These are phyloP conservation scores for Pythium scleroteichum DNA, from an alignment of 352 stramenopile species.

Conservation along the genomic window DNA sequence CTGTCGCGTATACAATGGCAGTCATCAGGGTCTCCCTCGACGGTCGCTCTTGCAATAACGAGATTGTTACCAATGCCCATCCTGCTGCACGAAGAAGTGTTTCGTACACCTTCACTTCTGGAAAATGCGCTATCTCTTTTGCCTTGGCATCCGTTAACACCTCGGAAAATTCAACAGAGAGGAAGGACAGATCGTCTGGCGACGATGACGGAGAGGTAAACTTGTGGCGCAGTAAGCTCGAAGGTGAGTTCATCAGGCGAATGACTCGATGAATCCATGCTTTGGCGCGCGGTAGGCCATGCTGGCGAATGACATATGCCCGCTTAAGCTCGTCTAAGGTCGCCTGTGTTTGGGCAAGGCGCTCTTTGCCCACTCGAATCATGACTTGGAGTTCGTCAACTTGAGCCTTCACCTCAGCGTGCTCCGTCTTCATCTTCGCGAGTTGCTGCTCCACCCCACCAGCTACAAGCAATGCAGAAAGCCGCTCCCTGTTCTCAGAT, in stretches of 20 bases:
- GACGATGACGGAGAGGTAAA: slow-evolving; percentile 13
- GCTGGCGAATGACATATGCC: slow-evolving; percentile 65
- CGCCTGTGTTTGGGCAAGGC: slow-evolving; percentile 51
- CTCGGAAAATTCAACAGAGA: slow-evolving; percentile 49
- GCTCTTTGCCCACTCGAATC: slow-evolving; percentile 62
- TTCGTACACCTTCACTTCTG: slow-evolving; percentile 62
- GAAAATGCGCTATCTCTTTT: slow-evolving; percentile 71
- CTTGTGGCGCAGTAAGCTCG: slow-evolving; percentile 35
- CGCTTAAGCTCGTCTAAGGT: slow-evolving; percentile 60
- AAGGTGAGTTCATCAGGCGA: slow-evolving; percentile 51
- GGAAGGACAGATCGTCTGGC: slow-evolving; percentile 34
- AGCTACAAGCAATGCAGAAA: slow-evolving; percentile 59
- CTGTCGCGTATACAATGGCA: slow-evolving; percentile 60
- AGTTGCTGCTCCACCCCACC: slow-evolving; percentile 75
- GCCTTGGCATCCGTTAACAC: slow-evolving; percentile 41
- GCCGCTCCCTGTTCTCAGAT: slow-evolving; percentile 46
- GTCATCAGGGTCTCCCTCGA: slow-evolving; percentile 59
- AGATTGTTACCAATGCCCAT: slow-evolving; percentile 75
- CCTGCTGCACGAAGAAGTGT: slow-evolving; percentile 66
- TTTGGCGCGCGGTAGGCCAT: slow-evolving; percentile 57
- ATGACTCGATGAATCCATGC: slow-evolving; percentile 56
- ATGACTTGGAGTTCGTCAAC: slow-evolving; percentile 66
- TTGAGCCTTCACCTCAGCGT: slow-evolving; percentile 70
- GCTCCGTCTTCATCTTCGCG: slow-evolving; percentile 68
- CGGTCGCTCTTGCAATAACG: slow-evolving; percentile 74